Conservation (phyloP, 306 rosid species). For the Quercus suber region DNA sequence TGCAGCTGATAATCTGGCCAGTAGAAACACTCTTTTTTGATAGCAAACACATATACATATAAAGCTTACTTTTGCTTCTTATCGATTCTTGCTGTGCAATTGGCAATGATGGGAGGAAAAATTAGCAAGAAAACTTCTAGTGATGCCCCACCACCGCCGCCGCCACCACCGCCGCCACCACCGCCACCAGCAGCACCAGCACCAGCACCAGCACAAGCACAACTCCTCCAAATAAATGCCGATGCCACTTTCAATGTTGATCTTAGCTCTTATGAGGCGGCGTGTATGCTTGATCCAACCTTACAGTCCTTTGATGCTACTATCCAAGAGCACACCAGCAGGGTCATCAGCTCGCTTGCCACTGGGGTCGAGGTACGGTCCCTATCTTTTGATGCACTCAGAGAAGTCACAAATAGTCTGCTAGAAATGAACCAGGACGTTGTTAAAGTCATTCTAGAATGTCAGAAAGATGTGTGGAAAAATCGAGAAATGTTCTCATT, state of each 20-base stretch:
- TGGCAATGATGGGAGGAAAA: slow-evolving; percentile 67
- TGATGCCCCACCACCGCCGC: slow-evolving; percentile 21
- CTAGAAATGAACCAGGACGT: slow-evolving; percentile 82
- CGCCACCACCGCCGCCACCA: too few relatives aligned
- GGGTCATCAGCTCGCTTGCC: slow-evolving; percentile 64
- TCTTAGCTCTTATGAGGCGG: slow-evolving; percentile 78
- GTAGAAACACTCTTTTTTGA: neutral
- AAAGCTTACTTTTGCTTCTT: neutral
- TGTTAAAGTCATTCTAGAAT: slow-evolving; percentile 56
- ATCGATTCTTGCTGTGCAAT: slow-evolving; percentile 2
- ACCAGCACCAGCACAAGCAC: neutral
- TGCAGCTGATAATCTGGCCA: neutral
- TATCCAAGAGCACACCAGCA: slow-evolving; percentile 60
- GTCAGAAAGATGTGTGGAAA: slow-evolving; percentile 67
- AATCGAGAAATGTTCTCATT: slow-evolving; percentile 55
- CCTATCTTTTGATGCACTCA: slow-evolving; percentile 60
- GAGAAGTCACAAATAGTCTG: slow-evolving; percentile 62
- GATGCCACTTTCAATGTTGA: slow-evolving; percentile 45
- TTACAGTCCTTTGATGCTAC: slow-evolving; percentile 63
- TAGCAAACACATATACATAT: neutral
- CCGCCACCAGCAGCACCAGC: too few relatives aligned
- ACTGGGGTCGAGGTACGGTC: slow-evolving; percentile 58
- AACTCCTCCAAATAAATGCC: slow-evolving; percentile 33
- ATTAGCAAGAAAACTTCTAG: slow-evolving; percentile 42
- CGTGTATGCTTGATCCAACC: slow-evolving; percentile 57